Conservation (phyloP, 352 stramenopile genomes). For the Globisporangium lucens region DNA sequence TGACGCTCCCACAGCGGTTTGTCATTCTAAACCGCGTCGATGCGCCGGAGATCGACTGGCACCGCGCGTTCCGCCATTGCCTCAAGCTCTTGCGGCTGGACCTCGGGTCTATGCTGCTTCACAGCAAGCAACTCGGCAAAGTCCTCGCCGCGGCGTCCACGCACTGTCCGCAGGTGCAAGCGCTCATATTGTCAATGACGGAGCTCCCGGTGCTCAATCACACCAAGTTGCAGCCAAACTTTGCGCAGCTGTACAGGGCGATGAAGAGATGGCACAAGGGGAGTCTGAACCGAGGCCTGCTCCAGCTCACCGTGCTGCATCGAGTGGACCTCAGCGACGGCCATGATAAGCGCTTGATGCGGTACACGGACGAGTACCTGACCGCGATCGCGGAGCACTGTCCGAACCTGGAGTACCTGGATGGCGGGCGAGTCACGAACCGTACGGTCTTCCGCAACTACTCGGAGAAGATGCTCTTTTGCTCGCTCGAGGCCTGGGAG, state of each 20-base stretch:
- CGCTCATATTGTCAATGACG: neutral
- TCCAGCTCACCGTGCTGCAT: slow-evolving; percentile 18
- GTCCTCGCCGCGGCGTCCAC: slow-evolving; percentile 3
- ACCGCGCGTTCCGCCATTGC: neutral
- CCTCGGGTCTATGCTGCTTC: neutral
- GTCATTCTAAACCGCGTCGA: neutral
- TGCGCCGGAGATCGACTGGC: neutral
- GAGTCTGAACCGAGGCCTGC: slow-evolving; percentile 7
- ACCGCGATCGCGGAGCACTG: slow-evolving; percentile 15
- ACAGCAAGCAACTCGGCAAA: neutral
- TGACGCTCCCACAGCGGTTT: too few relatives aligned
- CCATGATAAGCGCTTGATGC: neutral
- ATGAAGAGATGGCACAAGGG: slow-evolving; percentile 10
- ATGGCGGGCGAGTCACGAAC: slow-evolving; percentile 2
- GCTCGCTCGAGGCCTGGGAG: too few relatives aligned
- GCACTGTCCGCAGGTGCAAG: neutral
- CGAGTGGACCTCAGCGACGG: slow-evolving; percentile 8
- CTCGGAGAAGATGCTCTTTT: too few relatives aligned
- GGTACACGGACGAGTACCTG: slow-evolving; percentile 14
- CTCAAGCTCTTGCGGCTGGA: slow-evolving; percentile 2
- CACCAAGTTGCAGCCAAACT: neutral
- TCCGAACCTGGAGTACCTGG: slow-evolving; percentile 19
- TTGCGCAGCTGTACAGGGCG: slow-evolving; percentile 10
- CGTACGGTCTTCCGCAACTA: too few relatives aligned
- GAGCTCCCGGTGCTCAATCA: neutral